These are phyloP conservation scores for Leccinum truebloodii DNA, from an alignment of 768 basidiomycete genomes.

Conservation along the genomic window DNA sequence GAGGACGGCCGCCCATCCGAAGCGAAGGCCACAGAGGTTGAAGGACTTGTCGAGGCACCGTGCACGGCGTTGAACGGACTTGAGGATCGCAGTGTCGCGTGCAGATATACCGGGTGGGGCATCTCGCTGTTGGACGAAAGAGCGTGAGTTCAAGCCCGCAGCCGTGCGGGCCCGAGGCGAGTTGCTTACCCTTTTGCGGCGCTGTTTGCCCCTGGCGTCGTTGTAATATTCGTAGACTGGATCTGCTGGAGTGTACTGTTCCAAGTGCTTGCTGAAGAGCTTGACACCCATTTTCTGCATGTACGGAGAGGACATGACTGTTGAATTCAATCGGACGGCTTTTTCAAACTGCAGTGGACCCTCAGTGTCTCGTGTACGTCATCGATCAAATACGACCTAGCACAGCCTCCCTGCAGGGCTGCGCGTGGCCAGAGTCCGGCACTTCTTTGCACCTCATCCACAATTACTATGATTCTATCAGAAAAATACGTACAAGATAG, in stretches of 20 bases:
- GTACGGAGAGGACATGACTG: slow-evolving; percentile 26
- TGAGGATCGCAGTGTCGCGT: slow-evolving; percentile 74
- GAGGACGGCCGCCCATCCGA: slow-evolving; percentile 87
- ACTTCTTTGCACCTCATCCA: not conserved
- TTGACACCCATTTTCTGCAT: slow-evolving; percentile 51
- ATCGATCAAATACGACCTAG: not conserved
- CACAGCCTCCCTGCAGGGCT: slow-evolving; percentile 6
- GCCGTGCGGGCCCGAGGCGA: slow-evolving; percentile 8
- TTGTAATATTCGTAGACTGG: slow-evolving; percentile 60
- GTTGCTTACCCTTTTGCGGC: slow-evolving; percentile 36
- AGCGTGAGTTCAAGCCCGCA: not conserved
- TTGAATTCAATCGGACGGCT: not conserved
- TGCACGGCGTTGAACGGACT: slow-evolving; percentile 72
- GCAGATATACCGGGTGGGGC: slow-evolving; percentile 74
- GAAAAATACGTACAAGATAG: slow-evolving; percentile 72
- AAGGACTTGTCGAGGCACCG: slow-evolving; percentile 90
- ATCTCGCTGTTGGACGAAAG: slow-evolving; percentile 50
- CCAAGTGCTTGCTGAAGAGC: slow-evolving; percentile 64
- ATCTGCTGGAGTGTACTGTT: slow-evolving; percentile 69
- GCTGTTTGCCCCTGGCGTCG: slow-evolving; percentile 31
- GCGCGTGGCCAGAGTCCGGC: not conserved
- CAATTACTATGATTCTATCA: slow-evolving; percentile 39
- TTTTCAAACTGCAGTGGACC: not conserved
- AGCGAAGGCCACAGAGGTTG: slow-evolving; percentile 72
- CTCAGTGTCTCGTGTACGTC: slow-evolving; percentile 15